These are phyloP conservation scores for Grifola frondosa DNA, from an alignment of 1,284 basidiomycete genomes.

Conservation along the genomic window DNA sequence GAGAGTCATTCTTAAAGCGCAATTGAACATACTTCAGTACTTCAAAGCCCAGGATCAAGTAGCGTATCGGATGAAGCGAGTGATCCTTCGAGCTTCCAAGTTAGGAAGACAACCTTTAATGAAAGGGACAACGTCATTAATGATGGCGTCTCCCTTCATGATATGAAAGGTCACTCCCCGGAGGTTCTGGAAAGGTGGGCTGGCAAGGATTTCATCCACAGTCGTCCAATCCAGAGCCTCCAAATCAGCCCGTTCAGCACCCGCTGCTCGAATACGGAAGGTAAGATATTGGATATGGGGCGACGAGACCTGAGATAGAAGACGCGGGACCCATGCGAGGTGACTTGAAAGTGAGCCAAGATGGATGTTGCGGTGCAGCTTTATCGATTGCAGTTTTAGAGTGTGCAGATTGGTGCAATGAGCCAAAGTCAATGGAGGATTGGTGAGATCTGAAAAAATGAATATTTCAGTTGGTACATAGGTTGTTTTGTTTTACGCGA, in stretches of 20 bases:
- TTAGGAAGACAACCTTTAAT: conserved; percentile 8
- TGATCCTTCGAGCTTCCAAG: conserved; percentile 5
- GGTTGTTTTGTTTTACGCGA: no score
- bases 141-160: conserved; percentile 4
- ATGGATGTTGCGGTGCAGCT: conserved; percentile 1
- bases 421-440: conserved; percentile 7
- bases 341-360: neutral
- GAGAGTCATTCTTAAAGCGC: no score
- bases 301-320: conserved; percentile 10
- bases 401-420: conserved; percentile 8
- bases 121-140: conserved; percentile 3
- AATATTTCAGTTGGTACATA: neutral
- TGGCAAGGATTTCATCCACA: conserved; percentile 10
- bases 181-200: conserved; percentile 12
- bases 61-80: conserved; percentile 5
- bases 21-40: no score
- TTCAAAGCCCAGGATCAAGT: no score
- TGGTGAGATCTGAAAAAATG: neutral
- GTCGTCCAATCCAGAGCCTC: conserved; percentile 14
- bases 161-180: conserved; percentile 13
- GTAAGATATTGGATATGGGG: conserved; percentile 17
- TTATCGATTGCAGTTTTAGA: conserved; percentile 11
- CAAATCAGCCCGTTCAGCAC: conserved; percentile 3
- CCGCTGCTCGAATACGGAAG: conserved; percentile 14
- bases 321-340: conserved; percentile 12